phyloP scores from a whole-genome alignment of 2,329 filamentous ascomycete species.

The Fusarium hostae region DNA sequence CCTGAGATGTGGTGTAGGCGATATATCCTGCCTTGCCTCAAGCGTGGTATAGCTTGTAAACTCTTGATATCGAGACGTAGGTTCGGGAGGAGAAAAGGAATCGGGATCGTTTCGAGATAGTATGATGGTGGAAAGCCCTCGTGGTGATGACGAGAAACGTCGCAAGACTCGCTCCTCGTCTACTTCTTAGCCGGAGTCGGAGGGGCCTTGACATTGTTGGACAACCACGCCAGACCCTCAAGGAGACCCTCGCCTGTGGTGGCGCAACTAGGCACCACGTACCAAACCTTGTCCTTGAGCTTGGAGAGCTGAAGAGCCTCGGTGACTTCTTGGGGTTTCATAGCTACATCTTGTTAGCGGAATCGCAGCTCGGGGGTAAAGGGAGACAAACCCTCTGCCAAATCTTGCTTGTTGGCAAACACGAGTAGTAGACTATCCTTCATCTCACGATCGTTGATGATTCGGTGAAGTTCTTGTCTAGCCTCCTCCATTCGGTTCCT shows the following conservation, averaged over 20 bases:
- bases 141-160: neutral
- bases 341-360: conserved; percentile 61
- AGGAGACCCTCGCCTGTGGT: conserved; percentile 84
- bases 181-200: conserved; percentile 67
- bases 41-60: neutral
- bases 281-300: conserved; percentile 86
- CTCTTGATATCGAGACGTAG: neutral
- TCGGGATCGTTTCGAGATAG: conserved; percentile 18
- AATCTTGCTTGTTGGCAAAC: conserved; percentile 99
- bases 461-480: conserved; percentile 91
- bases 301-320: conserved; percentile 79
- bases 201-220: conserved; percentile 81
- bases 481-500: conserved; percentile 92
- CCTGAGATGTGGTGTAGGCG: conserved; percentile 9
- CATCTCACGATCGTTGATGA: conserved; percentile 98
- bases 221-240: conserved; percentile 85
- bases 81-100: neutral
- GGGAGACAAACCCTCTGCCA: conserved; percentile 72
- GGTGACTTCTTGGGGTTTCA: conserved; percentile 83
- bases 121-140: conserved; percentile 3
- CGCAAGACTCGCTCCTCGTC: conserved; percentile 9
- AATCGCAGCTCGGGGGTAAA: accelerated
- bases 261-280: conserved; percentile 84
- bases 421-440: conserved; percentile 93
- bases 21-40: neutral